phyloP scores from a whole-genome alignment of 2,329 filamentous ascomycete genomes.

The Aspergillus pseudoglaucus region DNA sequence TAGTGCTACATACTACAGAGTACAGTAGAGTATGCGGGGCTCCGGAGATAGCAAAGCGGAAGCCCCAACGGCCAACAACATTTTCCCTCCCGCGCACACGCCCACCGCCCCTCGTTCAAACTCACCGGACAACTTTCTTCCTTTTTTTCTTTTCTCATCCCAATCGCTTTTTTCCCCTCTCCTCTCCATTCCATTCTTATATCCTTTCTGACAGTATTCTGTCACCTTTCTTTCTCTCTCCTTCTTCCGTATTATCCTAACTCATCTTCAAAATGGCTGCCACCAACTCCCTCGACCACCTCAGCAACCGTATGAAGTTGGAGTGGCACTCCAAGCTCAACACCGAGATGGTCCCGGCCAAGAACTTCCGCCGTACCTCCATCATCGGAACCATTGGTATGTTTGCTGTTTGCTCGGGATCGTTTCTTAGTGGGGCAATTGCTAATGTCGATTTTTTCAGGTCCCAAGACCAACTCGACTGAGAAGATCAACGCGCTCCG shows the following conservation, averaged over 20 bases:
- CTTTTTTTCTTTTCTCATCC: slow-evolving; percentile 9
- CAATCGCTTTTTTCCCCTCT: slow-evolving; percentile 9
- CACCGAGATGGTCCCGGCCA: slow-evolving; percentile 78
- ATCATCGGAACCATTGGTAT: slow-evolving; percentile 96
- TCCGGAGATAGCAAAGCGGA: slow-evolving; percentile 16
- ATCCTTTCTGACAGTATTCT: slow-evolving; percentile 1
- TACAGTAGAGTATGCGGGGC: not conserved
- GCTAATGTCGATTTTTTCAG: slow-evolving; percentile 26
- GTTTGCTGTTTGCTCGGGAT: slow-evolving; percentile 14
- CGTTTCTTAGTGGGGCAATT: not conserved
- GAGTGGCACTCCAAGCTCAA: slow-evolving; percentile 73
- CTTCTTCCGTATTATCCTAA: not conserved
- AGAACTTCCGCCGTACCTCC: slow-evolving; percentile 90
- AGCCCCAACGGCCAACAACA: slow-evolving; percentile 23
- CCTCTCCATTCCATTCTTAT: slow-evolving; percentile 5
- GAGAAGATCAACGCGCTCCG: slow-evolving; percentile 95
- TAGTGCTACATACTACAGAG: no score
- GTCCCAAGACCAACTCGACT: slow-evolving; percentile 96
- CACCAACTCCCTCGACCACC: slow-evolving; percentile 78
- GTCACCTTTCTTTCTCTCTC: slow-evolving; percentile 4
- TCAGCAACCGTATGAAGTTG: slow-evolving; percentile 66
- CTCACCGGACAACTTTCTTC: slow-evolving; percentile 16
- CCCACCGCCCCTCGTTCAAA: slow-evolving; percentile 6
- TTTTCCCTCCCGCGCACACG: slow-evolving; percentile 28
- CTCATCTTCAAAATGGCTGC: slow-evolving; percentile 51